Percentiles rank a stretch among this genome's conserved stretches.
phyloP scores from a whole-genome alignment of 805 yeast species.

The Kregervanrija pseudodelftensis region DNA sequence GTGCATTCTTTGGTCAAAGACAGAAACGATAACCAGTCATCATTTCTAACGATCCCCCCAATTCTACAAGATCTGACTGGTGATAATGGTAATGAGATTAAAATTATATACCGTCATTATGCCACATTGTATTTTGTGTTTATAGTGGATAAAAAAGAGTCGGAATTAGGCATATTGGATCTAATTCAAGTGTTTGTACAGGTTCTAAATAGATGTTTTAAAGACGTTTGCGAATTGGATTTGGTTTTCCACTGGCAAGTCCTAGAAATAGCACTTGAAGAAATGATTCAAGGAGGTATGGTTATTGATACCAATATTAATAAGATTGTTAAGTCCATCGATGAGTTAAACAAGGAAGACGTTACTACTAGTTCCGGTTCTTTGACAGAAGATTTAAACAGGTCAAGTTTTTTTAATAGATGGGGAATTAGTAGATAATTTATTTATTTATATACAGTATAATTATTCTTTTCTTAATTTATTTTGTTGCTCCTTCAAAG shows the following conservation, averaged over 20 bases:
- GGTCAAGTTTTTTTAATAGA: conserved; percentile 9
- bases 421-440: conserved; percentile 7
- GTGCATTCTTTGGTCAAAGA: conserved; percentile 70
- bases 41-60: conserved; percentile 86
- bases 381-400: not conserved
- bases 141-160: conserved; percentile 92
- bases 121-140: conserved; percentile 96
- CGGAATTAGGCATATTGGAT: conserved; percentile 89
- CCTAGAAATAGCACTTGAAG: conserved; percentile 81
- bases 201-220: conserved; percentile 85
- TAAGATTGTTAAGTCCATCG: conserved; percentile 78
- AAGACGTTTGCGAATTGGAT: conserved; percentile 91
- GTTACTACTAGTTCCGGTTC: conserved; percentile 12
- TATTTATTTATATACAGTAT: not conserved
- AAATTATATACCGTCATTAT: conserved; percentile 88
- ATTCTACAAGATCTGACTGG: conserved; percentile 26
- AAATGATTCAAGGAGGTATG: conserved; percentile 96
- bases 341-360: conserved; percentile 53
- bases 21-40: conserved; percentile 71
- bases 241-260: conserved; percentile 99
- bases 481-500: conserved; percentile 32
- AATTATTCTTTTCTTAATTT: conserved; percentile 1
- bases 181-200: conserved; percentile 96
- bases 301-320: conserved; percentile 86
- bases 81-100: conserved; percentile 63